Evolutionary conservation across 768 basidiomycete species (phyloP).

Genomic region (Mycena alexandri): DNA sequence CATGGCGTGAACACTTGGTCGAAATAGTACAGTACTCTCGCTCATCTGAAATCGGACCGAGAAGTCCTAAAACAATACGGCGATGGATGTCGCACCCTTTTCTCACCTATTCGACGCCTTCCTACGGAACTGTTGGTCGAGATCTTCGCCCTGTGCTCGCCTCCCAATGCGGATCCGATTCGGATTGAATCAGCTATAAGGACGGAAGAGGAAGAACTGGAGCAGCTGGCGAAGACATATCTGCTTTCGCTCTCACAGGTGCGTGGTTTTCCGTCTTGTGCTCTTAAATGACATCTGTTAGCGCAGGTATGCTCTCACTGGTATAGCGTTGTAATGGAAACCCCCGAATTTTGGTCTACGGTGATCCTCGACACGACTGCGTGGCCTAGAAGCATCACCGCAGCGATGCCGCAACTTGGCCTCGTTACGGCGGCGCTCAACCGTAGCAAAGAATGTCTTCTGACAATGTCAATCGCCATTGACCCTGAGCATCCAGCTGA

Average conservation of each 20-base stretch:
- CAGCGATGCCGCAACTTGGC: background rate
- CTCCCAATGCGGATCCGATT: background rate
- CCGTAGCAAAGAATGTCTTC: constrained; percentile 10
- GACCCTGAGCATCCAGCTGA: background rate
- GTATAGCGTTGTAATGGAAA: constrained; percentile 3
- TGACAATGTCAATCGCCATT: background rate
- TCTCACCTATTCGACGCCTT: constrained; percentile 2
- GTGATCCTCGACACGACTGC: background rate
- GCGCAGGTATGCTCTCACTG: constrained; percentile 25
- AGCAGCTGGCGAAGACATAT: background rate
- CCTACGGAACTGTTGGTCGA: background rate
- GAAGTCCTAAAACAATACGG: background rate
- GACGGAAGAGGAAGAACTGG: background rate
- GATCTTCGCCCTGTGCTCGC: constrained; percentile 1
- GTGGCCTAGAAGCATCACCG: background rate
- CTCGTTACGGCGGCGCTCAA: constrained; percentile 2
- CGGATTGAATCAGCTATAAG: no score
- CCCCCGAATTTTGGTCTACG: constrained; percentile 14
- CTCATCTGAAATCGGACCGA: no score
- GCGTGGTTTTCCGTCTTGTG: background rate
- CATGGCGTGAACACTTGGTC: no score
- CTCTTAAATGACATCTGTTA: no score
- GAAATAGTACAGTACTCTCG: background rate
- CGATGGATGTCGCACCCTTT: background rate
- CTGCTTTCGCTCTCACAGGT: background rate